Evolutionary conservation across 768 basidiomycete genomes (phyloP), one percentile per base, ranked within the genome.

Genomic region (Leccinum ochraceum): DNA sequence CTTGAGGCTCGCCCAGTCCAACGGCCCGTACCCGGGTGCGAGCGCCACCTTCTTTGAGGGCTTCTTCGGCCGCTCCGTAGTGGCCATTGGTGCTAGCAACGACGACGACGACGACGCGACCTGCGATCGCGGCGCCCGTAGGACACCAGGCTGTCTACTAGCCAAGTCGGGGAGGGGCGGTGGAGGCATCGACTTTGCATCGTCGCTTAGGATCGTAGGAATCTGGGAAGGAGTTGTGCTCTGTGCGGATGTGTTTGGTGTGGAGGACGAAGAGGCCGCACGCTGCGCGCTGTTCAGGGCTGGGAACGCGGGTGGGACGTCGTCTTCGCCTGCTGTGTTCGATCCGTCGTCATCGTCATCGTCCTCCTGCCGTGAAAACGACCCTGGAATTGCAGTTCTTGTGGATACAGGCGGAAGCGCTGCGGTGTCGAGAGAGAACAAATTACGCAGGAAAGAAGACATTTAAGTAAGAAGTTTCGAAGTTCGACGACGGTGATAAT

Each of bases 1-100:
- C 74, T 95, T 95, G 60, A 97, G 76, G 51, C 82, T 86, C 2
- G 94, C 95, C 96, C 96, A 99, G 75, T 99, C 97, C 30, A 99
- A 74, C 10, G 94, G 86, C 62, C 92, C 90, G 73, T 89, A 90
- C 6, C 97, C 97, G 2, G 96, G 95, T 11, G 91, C 87, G 4
- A 99, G 82, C 5, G 87, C 92, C 1, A 97, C 94, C 76, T 95
- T 98, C 66, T 80, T 86, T 68, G 86, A 89, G 6, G 81, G 77
- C 60, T 82, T 83, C 16, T 75, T 68, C 0, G 87, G 86, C 1
- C 78, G 78, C 64, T 83, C 83, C 7, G 83, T 87, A 16, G 90
- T 90, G 9, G 81, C 79, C n/a, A 82, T 78, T 1, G 88, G 88
- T 8, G 83, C 78, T 3, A 82, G 76, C 3, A 92, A 76, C 1